Base-by-base conservation (phyloP, 2,329 filamentous ascomycete genomes). In the Pestalotiopsis sp. region DNA sequence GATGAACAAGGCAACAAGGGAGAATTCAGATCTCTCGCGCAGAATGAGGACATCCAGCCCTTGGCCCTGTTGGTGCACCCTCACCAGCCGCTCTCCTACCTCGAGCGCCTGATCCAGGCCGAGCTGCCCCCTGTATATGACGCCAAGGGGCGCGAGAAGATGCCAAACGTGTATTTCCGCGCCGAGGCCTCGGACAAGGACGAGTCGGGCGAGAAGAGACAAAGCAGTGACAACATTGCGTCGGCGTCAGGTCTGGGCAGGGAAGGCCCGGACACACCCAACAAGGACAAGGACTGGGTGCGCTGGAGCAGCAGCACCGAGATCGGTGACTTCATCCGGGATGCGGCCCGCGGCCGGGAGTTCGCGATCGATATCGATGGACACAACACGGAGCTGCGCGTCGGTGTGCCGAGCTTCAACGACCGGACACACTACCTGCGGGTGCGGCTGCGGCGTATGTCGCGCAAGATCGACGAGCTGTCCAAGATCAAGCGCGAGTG, bases 361-460 rank as follows among this genome's bases (percentile, higher is more conserved):
- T 97, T 98, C 76, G 90, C 92, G 3, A 90, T 98, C 58, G 89
- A 92, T 66, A 93, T 98, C 68, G 92, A 97, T 77, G 93, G 93
- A 0, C 82, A 84, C 68, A 72, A 78, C 12, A 73, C 81, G 14
- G 89, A 94, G 73, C 91, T 97, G 73, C 87, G 90, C 17, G 91
- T 97, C 6, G 90, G 89, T 0, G 94, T 97, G 11, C 95, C 95
- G 0, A 94, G 91, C 61, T 98, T 97, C 85, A 89, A 91, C 70
- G 94, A 98, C 77, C 86, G 95, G n/a, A 98, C 95, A 0, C 92
- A 95, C 80, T 97, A 95, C 80, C 87, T 97, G 76, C 90, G 95
- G 9, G 88, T 93, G 79, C 86, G 92, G 7, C 81, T 98, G 65
- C 86, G 93, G 59, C 93, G 92, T 71, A 90, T 92, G 75, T 91